Evolutionary conservation across 1,284 basidiomycete genomes (phyloP).

Genomic region (Paramarasmius palmivorus): DNA sequence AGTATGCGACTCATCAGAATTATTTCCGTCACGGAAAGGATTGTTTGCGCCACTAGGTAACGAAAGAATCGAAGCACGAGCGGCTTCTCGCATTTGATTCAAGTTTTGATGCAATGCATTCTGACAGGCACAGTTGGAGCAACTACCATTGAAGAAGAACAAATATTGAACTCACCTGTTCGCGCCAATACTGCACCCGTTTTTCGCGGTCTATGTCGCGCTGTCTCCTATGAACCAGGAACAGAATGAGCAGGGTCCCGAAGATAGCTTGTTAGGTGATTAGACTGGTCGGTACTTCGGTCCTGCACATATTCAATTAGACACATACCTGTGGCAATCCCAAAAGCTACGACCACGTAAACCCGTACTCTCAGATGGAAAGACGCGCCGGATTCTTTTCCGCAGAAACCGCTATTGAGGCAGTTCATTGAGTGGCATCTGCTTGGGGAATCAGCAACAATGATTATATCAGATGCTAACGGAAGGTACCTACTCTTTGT

Average conservation of each 20-base stretch:
- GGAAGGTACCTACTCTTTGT: conserved; percentile 85
- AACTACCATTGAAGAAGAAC: conserved; percentile 2
- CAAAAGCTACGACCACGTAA: conserved; percentile 71
- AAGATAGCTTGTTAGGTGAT: conserved; percentile 57
- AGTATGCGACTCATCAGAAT: conserved; percentile 54
- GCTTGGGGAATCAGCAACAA: no score
- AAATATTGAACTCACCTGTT: conserved; percentile 58
- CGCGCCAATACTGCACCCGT: conserved; percentile 84
- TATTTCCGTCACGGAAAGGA: conserved; percentile 46
- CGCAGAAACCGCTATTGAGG: conserved; percentile 60
- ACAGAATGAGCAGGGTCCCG: conserved; percentile 67
- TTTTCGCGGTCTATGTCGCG: conserved; percentile 78
- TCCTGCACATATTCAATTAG: conserved; percentile 27
- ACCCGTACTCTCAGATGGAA: conserved; percentile 68
- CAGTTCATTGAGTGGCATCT: conserved; percentile 84
- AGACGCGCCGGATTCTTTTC: conserved; percentile 58
- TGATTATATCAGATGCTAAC: no score
- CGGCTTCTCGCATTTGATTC: conserved; percentile 72
- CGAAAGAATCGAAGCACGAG: conserved; percentile 62
- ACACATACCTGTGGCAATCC: conserved; percentile 66
- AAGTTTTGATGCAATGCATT: conserved; percentile 79
- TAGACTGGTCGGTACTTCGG: neutral
- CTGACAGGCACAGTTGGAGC: conserved; percentile 31
- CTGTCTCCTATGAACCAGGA: conserved; percentile 68
- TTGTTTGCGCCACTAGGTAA: conserved; percentile 45